These are phyloP conservation scores for Thielaviopsis ethacetica DNA, from an alignment of 2,329 filamentous ascomycete species.

Conservation along the genomic window DNA sequence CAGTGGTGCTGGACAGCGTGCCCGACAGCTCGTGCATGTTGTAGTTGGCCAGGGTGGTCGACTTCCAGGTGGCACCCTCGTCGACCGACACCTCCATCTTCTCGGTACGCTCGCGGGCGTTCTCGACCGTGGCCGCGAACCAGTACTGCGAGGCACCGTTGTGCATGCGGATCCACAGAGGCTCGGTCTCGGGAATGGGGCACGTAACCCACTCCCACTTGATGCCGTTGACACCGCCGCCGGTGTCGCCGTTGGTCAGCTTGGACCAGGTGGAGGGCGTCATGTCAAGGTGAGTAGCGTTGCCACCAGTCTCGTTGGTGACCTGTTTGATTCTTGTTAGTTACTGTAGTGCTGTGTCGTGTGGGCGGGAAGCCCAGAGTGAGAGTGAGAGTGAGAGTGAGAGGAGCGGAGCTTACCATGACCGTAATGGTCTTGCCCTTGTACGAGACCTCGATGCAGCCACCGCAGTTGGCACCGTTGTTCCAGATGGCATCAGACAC, in stretches of 20 bases:
- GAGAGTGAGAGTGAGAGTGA: background rate
- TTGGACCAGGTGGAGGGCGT: conserved; percentile 11
- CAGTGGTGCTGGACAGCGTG: background rate
- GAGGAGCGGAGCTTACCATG: conserved; percentile 3
- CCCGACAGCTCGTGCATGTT: conserved; percentile 8
- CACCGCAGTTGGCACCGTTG: conserved; percentile 11
- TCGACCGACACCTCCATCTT: conserved; percentile 11
- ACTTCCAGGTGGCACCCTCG: conserved; percentile 6
- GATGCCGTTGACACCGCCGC: background rate
- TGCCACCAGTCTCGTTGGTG: conserved; percentile 8
- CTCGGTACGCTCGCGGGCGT: conserved; percentile 13
- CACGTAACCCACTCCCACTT: conserved; percentile 10
- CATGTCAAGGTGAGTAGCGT: conserved; percentile 10
- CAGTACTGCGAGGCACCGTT: conserved; percentile 13
- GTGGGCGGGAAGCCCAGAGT: background rate
- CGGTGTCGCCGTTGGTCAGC: background rate
- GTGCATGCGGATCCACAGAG: conserved; percentile 13
- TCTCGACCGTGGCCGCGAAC: conserved; percentile 14
- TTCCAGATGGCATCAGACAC: conserved; percentile 11
- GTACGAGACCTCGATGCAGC: conserved; percentile 9
- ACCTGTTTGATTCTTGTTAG: background rate
- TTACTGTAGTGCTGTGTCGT: background rate
- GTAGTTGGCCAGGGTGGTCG: conserved; percentile 3
- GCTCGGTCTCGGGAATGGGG: conserved; percentile 9
- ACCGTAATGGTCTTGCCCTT: conserved; percentile 7